Base-by-base conservation (phyloP, 1,284 basidiomycete genomes). In the Cutaneotrichosporon sp. region DNA sequence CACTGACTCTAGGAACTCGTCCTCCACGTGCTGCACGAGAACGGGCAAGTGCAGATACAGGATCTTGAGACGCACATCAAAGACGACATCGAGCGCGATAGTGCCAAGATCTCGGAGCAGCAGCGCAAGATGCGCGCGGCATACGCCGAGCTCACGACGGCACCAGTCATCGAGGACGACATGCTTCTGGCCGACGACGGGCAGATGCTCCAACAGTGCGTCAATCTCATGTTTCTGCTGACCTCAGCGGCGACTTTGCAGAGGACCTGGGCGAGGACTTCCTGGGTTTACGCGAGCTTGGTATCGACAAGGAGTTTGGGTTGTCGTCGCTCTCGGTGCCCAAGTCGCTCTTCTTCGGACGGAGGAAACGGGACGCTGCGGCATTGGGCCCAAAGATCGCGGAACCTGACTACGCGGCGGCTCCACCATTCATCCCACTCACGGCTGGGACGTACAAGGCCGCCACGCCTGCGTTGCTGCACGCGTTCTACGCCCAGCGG, bases 221-320 rank as follows among this genome's bases (percentile, higher is more conserved):
- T 50, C 14, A 0, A n/a, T 14, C 11, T 26, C n/a, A 13, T 30
- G 14, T 14, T 5, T 7, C 10, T 16, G 47, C 64, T 70, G 59
- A 69, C 49, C 42, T 49, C 60, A 90, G 89, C 72, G 93, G 94
- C 61, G 89, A 90, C 69, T 95, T 95, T 77, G 89, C 92, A 0
- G 90, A 92, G 61, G 85, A 88, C 26, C 85, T 96, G 18, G 94
- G 93, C 42, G 94, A 97, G 72, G 95, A 98, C 79, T 97, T 94
- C 80, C 86, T 98, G 38, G 95, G 94, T 21, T 84, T 97, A 34
- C 86, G 87, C 61, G 92, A 91, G 75, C 81, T 95, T 50, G 95
- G 95, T 22, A 91, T 98, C 63, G 92, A 93, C 58, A 85, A 86
- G 52, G 95, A 97, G 76, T 84, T 91, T 61, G 91, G 92, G n/a